Conservation (phyloP, 1,139 yeast genomes). For the Lodderomyces margitis region DNA sequence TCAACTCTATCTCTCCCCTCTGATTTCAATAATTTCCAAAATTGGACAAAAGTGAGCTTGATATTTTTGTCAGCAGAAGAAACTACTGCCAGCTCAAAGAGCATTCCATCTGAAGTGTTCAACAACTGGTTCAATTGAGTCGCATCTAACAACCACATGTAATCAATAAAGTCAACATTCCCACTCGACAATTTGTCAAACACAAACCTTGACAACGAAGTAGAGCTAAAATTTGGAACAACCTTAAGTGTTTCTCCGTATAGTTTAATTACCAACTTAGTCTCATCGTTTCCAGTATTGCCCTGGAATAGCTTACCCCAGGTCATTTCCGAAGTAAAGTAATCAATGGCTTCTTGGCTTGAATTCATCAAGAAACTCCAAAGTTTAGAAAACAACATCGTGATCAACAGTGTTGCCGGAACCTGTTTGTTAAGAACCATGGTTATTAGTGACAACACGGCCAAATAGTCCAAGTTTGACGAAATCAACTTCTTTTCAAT, state of each 20-base stretch:
- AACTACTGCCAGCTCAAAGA: background rate
- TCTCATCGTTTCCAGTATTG: constrained; percentile 1
- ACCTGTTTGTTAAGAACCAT: constrained; percentile 23
- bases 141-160: constrained; percentile 19
- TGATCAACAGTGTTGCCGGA: constrained; percentile 14
- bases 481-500: constrained; percentile 34
- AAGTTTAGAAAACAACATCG: constrained; percentile 29
- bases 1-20: constrained; percentile 6
- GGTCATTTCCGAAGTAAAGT: constrained; percentile 19
- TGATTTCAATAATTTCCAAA: constrained; percentile 7
- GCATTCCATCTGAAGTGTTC: background rate
- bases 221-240: constrained; percentile 6
- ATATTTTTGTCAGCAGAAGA: constrained; percentile 1
- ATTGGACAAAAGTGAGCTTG: constrained; percentile 7
- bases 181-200: constrained; percentile 4
- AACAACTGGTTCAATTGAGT: constrained; percentile 14
- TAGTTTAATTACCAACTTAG: constrained; percentile 8
- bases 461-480: constrained; percentile 48
- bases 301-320: constrained; percentile 16
- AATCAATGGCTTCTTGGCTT: constrained; percentile 13
- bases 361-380: constrained; percentile 39
- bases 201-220: constrained; percentile 8
- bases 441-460: constrained; percentile 37
- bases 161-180: constrained; percentile 5
- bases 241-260: constrained; percentile 13